These are phyloP conservation scores for Cladosporium sp. DNA, from an alignment of 2,329 filamentous ascomycete species.

Conservation along the genomic window DNA sequence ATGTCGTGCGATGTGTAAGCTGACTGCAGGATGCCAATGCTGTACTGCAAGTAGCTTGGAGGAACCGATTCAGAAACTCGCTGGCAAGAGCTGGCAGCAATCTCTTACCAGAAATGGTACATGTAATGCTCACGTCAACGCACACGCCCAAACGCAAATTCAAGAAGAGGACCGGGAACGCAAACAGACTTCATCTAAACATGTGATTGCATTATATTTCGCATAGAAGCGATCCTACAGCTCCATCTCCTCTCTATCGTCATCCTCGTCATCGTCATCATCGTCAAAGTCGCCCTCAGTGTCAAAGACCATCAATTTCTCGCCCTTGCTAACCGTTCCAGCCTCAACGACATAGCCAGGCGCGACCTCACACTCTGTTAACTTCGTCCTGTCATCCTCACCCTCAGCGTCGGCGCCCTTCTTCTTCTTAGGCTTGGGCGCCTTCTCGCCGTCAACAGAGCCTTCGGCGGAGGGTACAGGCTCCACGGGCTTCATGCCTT, in stretches of 20 bases:
- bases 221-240: neutral
- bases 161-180: neutral
- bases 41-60: neutral
- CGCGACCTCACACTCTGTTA: constrained; percentile 91
- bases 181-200: neutral
- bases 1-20: neutral
- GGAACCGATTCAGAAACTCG: neutral
- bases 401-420: constrained; percentile 54
- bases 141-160: neutral
- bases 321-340: constrained; percentile 65
- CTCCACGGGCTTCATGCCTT: constrained; percentile 52
- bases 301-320: constrained; percentile 62
- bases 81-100: neutral
- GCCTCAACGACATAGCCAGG: constrained; percentile 82
- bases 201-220: neutral
- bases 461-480: constrained; percentile 18
- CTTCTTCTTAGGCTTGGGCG: constrained; percentile 39
- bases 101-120: neutral
- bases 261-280: constrained; percentile 28
- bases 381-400: constrained; percentile 49
- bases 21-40: neutral
- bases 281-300: constrained; percentile 31
- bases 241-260: constrained; percentile 13
- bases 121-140: neutral
- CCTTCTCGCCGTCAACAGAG: constrained; percentile 44